Conservation (phyloP, 805 yeast genomes). For the Yarrowia yakushimensis region DNA sequence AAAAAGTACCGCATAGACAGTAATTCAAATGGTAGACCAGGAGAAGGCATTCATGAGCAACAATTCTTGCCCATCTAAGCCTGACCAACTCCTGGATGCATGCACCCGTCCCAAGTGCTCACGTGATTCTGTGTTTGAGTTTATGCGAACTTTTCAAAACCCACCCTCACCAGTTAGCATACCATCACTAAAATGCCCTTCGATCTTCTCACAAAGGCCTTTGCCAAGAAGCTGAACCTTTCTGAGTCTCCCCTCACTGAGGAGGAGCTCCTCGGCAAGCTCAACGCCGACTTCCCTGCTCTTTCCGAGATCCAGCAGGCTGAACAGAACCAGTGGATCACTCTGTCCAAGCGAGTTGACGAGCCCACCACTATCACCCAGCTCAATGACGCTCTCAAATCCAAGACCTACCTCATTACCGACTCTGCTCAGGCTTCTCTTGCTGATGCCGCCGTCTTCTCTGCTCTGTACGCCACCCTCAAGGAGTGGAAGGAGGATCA, state of each 20-base stretch:
- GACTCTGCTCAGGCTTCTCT: slow-evolving; percentile 52
- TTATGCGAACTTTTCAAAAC: slow-evolving; percentile 23
- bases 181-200: slow-evolving; percentile 27
- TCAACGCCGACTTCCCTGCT: slow-evolving; percentile 24
- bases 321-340: slow-evolving; percentile 70
- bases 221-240: slow-evolving; percentile 34
- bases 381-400: slow-evolving; percentile 67
- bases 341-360: slow-evolving; percentile 64
- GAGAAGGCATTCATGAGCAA: background rate
- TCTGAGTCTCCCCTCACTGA: slow-evolving; percentile 25
- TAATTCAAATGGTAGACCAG: too few species aligned
- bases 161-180: slow-evolving; percentile 7
- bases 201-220: slow-evolving; percentile 33
- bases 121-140: slow-evolving; percentile 11
- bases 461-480: slow-evolving; percentile 59
- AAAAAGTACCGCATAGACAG: too few species aligned
- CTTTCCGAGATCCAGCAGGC: slow-evolving; percentile 54
- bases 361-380: slow-evolving; percentile 44
- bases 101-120: background rate
- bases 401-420: slow-evolving; percentile 68
- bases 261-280: slow-evolving; percentile 24
- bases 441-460: slow-evolving; percentile 70
- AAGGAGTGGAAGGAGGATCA: slow-evolving; percentile 55
- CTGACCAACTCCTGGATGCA: background rate
- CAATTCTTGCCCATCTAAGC: background rate